Evolutionary conservation across 1,139 yeast genomes (phyloP), one percentile per base, ranked within the genome.

Genomic region (Barnettozyma hawaiiensis): DNA sequence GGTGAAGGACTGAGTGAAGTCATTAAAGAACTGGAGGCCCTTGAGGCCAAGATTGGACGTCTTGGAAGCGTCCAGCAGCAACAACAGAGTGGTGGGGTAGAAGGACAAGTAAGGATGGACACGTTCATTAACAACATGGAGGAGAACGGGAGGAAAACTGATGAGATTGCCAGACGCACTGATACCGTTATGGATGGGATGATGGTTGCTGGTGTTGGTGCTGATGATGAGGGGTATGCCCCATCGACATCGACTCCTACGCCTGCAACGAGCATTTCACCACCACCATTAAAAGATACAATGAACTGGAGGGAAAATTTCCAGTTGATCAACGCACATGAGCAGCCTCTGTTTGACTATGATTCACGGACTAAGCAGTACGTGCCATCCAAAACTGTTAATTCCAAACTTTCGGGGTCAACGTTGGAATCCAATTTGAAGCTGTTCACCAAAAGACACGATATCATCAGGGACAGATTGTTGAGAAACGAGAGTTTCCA

Each of bases 241-340:
- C 23, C 24, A 9, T 15, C 27, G 18, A 45, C 24, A 9, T 15
- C 27, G 18, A 45, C 43, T 26, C 44, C 53, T 8, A 51, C 51
- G 11, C 58, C 60, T 20, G 43, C 54, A 14, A 54, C 58, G 1
- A 53, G 58, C 26, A 51, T 54, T n/a, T 48, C 58, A 7, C 57
- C 57, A 8, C 57, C 55, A 7, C 56, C 54, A 7, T 21, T 51
- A 8, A 33, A 39, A 28, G 53, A 53, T 1, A 31, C 52, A 0
- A 31, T 81, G 15, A 70, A 78, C 44, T 87, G 95, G 96, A 66
- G 67, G 41, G 89, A 85, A 49, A 85, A 80, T 59, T 85, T 83
- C 63, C 74, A 71, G 50, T 67, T 85, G 5, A 70, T 86, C 16
- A 77, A 78, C 51, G 82, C 90, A 0, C 71, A 71, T 36, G 71